Evolutionary conservation across 2,329 filamentous ascomycete genomes (phyloP).

Genomic region (Dactylellina haptotyla): DNA sequence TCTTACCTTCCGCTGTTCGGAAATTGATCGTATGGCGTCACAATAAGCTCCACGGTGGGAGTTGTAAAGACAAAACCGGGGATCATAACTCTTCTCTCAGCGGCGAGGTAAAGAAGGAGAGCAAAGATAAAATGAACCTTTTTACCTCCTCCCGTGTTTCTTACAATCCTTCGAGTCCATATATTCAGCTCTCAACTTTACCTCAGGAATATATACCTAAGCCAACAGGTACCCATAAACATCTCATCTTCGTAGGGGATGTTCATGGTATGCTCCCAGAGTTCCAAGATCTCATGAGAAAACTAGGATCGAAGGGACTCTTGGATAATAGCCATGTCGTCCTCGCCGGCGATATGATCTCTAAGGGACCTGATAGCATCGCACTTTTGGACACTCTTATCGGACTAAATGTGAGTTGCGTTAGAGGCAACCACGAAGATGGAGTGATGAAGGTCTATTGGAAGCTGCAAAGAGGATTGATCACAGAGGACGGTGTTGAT

Average conservation of each 20-base stretch:
- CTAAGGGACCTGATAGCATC: constrained; percentile 84
- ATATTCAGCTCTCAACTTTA: constrained; percentile 40
- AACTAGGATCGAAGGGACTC: constrained; percentile 27
- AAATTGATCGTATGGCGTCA: constrained; percentile 49
- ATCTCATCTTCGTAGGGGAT: constrained; percentile 86
- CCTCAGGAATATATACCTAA: constrained; percentile 40
- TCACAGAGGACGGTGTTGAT: constrained; percentile 13
- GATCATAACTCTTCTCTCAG: not conserved
- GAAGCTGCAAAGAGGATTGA: constrained; percentile 46
- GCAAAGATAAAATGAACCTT: constrained; percentile 8
- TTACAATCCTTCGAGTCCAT: constrained; percentile 29
- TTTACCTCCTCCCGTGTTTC: constrained; percentile 6
- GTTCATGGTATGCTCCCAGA: constrained; percentile 78
- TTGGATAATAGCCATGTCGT: constrained; percentile 74
- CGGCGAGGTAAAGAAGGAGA: not conserved
- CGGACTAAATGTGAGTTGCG: constrained; percentile 77
- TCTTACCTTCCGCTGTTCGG: constrained; percentile 23
- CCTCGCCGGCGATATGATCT: constrained; percentile 80
- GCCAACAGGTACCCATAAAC: constrained; percentile 61
- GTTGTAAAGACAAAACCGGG: constrained; percentile 29
- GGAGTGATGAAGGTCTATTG: constrained; percentile 75
- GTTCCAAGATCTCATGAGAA: constrained; percentile 41
- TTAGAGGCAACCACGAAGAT: constrained; percentile 94
- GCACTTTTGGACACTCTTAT: constrained; percentile 82
- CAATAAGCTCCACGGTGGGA: constrained; percentile 37